phyloP scores from a whole-genome alignment of 129 eudicot species.

The Helianthus tuberosus region DNA sequence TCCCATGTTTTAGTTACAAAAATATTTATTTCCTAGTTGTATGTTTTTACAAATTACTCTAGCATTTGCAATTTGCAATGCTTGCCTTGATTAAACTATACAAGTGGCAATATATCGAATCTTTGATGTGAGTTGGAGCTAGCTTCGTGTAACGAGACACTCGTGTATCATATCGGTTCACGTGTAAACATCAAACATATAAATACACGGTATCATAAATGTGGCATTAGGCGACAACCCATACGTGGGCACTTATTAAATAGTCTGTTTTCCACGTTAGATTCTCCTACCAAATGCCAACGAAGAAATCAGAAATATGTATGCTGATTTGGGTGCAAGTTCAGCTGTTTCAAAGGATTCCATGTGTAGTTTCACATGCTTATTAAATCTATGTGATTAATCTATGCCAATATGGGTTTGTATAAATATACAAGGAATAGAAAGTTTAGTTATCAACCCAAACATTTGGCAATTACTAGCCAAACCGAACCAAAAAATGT shows the following conservation, averaged over 20 bases:
- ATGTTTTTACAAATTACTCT: too few species aligned
- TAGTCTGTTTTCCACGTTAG: conserved; percentile 31
- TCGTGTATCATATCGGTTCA: conserved; percentile 20
- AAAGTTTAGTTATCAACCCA: conserved; percentile 24
- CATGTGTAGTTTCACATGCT: conserved; percentile 37
- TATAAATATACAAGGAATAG: conserved; percentile 21
- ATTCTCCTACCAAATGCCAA: conserved; percentile 36
- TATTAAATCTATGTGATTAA: conserved; percentile 13
- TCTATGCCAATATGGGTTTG: conserved; percentile 24
- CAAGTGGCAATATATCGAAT: neutral
- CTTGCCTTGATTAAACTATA: neutral
- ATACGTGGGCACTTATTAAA: conserved; percentile 33
- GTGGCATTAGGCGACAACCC: conserved; percentile 24
- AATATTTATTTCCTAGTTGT: too few species aligned
- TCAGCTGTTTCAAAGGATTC: conserved; percentile 33
- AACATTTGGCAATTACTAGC: conserved; percentile 3
- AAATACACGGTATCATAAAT: conserved; percentile 10
- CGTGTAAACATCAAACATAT: conserved; percentile 16
- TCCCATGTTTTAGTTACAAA: too few species aligned
- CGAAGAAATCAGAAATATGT: too few species aligned
- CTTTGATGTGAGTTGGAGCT: neutral
- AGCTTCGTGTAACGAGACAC: neutral
- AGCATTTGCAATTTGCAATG: too few species aligned
- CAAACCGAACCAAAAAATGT: conserved; percentile 20
- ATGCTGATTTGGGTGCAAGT: conserved; percentile 35